Evolutionary conservation across 352 stramenopile species (phyloP).

Genomic region (Globisporangium cederbergense): DNA sequence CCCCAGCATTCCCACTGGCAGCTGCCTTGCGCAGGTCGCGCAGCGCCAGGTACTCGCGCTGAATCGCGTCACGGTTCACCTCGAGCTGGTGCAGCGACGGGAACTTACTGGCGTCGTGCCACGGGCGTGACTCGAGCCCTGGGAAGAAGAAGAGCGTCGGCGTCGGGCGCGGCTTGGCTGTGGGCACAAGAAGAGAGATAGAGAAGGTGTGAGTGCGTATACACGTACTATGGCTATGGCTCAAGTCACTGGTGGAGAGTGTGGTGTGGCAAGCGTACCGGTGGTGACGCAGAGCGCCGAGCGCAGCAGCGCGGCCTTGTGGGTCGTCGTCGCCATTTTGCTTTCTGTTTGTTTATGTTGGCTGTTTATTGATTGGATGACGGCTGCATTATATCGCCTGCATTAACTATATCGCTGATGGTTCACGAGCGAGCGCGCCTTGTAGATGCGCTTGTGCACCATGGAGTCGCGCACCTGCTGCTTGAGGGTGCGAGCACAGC

Average conservation of each 20-base stretch:
- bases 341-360: no score
- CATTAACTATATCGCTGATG: no score
- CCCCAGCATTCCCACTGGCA: conserved; percentile 5
- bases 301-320: conserved; percentile 61
- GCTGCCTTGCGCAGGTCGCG: conserved; percentile 26
- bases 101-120: conserved; percentile 60
- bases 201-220: not conserved
- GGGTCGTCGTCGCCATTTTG: conserved; percentile 27
- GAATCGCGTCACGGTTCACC: conserved; percentile 54
- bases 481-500: no score
- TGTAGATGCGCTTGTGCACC: no score
- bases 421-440: no score
- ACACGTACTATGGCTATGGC: not conserved
- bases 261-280: conserved; percentile 28
- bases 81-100: conserved; percentile 52
- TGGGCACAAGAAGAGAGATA: no score
- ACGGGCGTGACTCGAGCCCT: conserved; percentile 56
- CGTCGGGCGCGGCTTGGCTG: conserved; percentile 71
- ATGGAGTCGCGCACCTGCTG: no score
- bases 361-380: no score
- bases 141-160: conserved; percentile 82
- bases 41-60: conserved; percentile 56
- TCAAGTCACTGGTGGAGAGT: not conserved
- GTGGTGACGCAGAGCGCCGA: conserved; percentile 78
- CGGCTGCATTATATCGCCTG: no score